Percentiles rank a stretch among this genome's conserved stretches.
Evolutionary conservation across 345 rosid genomes (phyloP).

Genomic region (Populus simonii): DNA sequence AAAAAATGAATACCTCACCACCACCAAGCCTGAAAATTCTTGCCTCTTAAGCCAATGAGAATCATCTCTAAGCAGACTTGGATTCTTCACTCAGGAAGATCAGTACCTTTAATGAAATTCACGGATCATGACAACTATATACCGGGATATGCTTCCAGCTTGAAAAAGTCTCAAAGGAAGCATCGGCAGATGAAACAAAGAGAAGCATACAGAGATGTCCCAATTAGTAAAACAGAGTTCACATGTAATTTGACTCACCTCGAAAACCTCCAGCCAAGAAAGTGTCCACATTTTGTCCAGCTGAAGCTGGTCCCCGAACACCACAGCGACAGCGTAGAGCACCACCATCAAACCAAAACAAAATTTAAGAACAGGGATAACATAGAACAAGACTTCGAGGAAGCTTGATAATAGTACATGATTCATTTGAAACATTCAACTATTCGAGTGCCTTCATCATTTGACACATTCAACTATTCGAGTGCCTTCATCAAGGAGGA

Average conservation of each 20-base stretch:
- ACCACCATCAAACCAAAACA: constrained; percentile 12
- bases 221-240: constrained; percentile 6
- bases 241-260: constrained; percentile 12
- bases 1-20: not conserved
- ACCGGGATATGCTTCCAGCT: not conserved
- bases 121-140: not conserved
- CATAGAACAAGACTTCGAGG: not conserved
- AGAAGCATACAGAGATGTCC: constrained; percentile 20
- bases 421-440: no score
- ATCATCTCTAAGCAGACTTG: not conserved
- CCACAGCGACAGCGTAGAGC: not conserved
- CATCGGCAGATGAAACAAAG: constrained; percentile 7
- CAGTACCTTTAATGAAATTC: not conserved
- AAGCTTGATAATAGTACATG: not conserved
- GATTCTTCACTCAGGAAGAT: not conserved
- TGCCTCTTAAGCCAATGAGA: not conserved
- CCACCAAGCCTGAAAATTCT: not conserved
- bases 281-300: constrained; percentile 17
- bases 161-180: not conserved
- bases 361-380: constrained; percentile 11
- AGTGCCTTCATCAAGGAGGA: not conserved
- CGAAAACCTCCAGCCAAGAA: constrained; percentile 11
- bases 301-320: constrained; percentile 20
- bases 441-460: no score
- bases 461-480: not conserved